Evolutionary conservation across 345 rosid genomes (phyloP), one percentile per base, ranked within the genome.

Genomic region (Rhizophora apiculata): DNA sequence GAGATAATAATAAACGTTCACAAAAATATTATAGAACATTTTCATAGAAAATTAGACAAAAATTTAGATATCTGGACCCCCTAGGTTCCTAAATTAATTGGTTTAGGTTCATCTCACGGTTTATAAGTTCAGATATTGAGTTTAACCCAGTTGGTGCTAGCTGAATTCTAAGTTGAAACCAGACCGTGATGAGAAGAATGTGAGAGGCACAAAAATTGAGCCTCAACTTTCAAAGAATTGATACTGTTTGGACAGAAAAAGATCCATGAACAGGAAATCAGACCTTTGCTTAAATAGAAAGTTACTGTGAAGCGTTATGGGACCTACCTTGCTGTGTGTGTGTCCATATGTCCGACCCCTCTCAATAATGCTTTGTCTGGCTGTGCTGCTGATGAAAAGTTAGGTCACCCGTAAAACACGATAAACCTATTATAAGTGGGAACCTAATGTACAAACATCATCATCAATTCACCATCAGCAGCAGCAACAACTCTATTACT

Each of bases 281-380:
- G 79, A 85, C 82, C 79, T 82, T 88, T 86, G 85, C 88, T 82
- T 83, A 89, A 85, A 85, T 81, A 85, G 80, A 84, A 86, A 82
- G 86, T 83, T 80, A 89, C 83, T 85, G 81, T 72, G 72, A 83
- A 69, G 75, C 43, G 74, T 32, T 46, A 60, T 66, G 84, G 87
- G 85, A 48, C 87, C 87, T 72, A 85, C 80, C 24, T 43, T 29
- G 30, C 65, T 73, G 62, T 72, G 58, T 57, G 30, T 57, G 30
- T 68, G 34, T 57, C 30, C 69, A 73, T 27, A 56, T 72, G 71
- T 71, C 69, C 65, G 76, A 74, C 76, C 86, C 81, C 86, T 80
- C 84, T 61, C 92, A 79, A 87, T 85, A 85, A 81, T 87, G 89
- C 86, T 72, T 79, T 87, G 89, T 87, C 89, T 34, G 92, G 89